A percentile compares a stretch with the other conserved stretches of the same genome.
Conservation (phyloP, 2,329 filamentous ascomycete species). For the Hysterium pulicare region DNA sequence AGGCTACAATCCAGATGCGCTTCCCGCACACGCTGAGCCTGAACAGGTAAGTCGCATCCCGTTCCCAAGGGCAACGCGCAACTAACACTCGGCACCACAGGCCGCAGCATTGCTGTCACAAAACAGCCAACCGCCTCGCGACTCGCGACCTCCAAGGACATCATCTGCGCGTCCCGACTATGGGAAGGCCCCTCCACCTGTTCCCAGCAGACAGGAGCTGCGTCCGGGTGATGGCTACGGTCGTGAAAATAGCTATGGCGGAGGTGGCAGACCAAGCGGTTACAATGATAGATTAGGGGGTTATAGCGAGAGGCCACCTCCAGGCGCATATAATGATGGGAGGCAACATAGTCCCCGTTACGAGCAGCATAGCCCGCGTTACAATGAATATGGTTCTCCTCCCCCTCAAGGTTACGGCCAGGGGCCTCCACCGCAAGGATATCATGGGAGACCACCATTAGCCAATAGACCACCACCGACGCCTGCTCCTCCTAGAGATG, state of each 20-base stretch:
- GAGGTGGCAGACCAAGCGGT: slow-evolving; percentile 10
- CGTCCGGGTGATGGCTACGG: slow-evolving; percentile 29
- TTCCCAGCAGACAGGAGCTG: slow-evolving; percentile 29
- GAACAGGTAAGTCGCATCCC: slow-evolving; percentile 58
- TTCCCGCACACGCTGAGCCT: slow-evolving; percentile 84
- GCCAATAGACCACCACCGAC: slow-evolving; percentile 45
- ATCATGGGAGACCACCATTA: slow-evolving; percentile 62
- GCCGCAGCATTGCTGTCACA: slow-evolving; percentile 42
- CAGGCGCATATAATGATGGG: slow-evolving; percentile 27
- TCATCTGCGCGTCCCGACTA: slow-evolving; percentile 37
- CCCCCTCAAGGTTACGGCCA: slow-evolving; percentile 51
- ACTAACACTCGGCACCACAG: slow-evolving; percentile 24
- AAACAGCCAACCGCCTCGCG: slow-evolving; percentile 11
- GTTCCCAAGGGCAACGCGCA: slow-evolving; percentile 39
- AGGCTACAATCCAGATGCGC: slow-evolving; percentile 87
- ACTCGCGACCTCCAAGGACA: slow-evolving; percentile 32
- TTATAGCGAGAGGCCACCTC: slow-evolving; percentile 29
- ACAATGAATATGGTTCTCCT: slow-evolving; percentile 44
- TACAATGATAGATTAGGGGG: slow-evolving; percentile 24
- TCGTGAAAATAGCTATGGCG: slow-evolving; percentile 25
- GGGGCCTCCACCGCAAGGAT: slow-evolving; percentile 57
- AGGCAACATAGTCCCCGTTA: slow-evolving; percentile 18
- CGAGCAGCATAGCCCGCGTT: slow-evolving; percentile 24
- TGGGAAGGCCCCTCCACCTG: slow-evolving; percentile 43
- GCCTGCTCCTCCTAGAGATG: slow-evolving; percentile 53